These are phyloP conservation scores for Tuber microsphaerosporum DNA, from an alignment of 495 filamentous ascomycete species.

Conservation along the genomic window DNA sequence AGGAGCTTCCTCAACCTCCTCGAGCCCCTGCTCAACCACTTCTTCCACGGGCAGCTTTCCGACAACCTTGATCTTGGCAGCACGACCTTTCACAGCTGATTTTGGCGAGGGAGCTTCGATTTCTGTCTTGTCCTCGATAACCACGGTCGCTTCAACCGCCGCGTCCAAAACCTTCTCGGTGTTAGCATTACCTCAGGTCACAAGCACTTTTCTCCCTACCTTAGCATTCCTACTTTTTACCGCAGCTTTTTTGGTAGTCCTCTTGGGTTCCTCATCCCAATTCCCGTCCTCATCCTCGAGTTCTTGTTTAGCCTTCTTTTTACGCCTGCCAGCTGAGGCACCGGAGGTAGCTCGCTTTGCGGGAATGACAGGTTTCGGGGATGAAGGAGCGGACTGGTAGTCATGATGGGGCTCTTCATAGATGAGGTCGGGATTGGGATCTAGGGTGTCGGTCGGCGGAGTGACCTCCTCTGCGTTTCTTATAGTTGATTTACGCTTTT, in stretches of 20 bases:
- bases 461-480: background rate
- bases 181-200: background rate
- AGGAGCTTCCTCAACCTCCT: background rate
- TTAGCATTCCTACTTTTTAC: slow-evolving; percentile 8
- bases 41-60: background rate
- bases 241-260: background rate
- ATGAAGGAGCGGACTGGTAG: background rate
- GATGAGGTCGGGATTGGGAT: background rate
- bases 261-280: background rate
- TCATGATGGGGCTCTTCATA: background rate
- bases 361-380: background rate
- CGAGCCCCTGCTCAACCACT: background rate
- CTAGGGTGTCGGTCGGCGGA: background rate
- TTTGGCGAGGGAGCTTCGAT: background rate
- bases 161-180: background rate
- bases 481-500: background rate
- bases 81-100: background rate
- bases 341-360: background rate
- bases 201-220: slow-evolving; percentile 13
- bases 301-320: background rate
- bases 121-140: slow-evolving; percentile 2
- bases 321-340: background rate
- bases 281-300: background rate
- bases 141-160: background rate
- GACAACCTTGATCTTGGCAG: background rate